Percentiles rank a stretch among this genome's conserved stretches.
These are phyloP conservation scores for Chloranthus sessilifolius DNA, from an alignment of 164 flowering plant genomes.

Conservation along the genomic window DNA sequence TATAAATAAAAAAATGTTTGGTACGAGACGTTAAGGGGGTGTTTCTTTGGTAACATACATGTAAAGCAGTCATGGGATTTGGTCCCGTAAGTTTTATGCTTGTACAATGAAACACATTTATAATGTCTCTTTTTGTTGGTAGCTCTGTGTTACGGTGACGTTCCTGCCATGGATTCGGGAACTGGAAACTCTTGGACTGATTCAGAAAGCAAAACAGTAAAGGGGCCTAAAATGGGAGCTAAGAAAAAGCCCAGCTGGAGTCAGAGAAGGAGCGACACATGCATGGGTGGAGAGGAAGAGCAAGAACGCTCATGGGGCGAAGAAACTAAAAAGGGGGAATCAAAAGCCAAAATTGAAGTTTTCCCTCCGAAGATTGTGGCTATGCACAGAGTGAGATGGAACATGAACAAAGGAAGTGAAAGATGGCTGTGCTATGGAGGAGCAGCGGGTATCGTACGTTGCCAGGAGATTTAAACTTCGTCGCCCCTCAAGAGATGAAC, in stretches of 20 bases:
- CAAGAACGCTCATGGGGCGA: conserved; percentile 1
- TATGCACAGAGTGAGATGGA: conserved; percentile 93
- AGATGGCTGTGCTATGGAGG: conserved; percentile 94
- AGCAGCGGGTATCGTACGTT: conserved; percentile 79
- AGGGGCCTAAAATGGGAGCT: conserved; percentile 8
- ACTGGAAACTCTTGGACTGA: no score
- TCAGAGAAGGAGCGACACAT: neutral
- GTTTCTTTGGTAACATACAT: no score
- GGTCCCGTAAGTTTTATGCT: no score
- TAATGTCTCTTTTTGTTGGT: no score
- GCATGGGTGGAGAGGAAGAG: conserved; percentile 11
- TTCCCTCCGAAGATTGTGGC: conserved; percentile 71
- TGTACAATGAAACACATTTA: no score
- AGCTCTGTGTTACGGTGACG: no score
- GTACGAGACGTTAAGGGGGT: no score
- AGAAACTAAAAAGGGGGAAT: conserved; percentile 12
- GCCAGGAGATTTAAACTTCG: conserved; percentile 45
- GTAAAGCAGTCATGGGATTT: no score
- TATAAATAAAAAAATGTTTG: no score
- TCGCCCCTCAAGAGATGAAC: no score
- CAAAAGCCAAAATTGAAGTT: conserved; percentile 21
- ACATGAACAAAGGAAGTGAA: conserved; percentile 88
- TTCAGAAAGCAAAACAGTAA: conserved; percentile 7
- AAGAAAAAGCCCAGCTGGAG: conserved; percentile 11
- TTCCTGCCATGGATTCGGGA: no score